phyloP scores from a whole-genome alignment of 352 stramenopile species.

The Peronosclerospora sorghi region DNA sequence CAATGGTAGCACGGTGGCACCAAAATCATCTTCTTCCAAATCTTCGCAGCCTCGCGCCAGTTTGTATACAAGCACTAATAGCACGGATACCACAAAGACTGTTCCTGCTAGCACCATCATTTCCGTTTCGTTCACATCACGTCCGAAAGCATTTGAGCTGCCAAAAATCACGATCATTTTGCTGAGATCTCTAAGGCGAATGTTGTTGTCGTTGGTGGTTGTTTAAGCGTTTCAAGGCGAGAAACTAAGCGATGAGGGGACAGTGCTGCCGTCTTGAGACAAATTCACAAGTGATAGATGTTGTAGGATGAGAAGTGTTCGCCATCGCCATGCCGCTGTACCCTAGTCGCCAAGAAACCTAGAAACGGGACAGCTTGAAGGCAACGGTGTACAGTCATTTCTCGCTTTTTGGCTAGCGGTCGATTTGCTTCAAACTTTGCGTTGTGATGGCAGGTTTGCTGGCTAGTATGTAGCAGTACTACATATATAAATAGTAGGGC shows the following conservation, averaged over 20 bases:
- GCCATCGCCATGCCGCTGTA: constrained; percentile 3
- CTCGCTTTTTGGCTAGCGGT: not conserved
- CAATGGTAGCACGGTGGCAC: constrained; percentile 30
- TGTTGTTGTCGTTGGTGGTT: constrained; percentile 8
- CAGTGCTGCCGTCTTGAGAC: not conserved
- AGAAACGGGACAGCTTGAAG: constrained; percentile 8
- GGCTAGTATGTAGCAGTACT: too few relatives aligned
- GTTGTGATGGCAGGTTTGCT: too few relatives aligned
- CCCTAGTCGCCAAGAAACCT: not conserved
- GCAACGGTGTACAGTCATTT: not conserved
- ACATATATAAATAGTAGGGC: too few relatives aligned
- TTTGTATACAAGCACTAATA: constrained; percentile 69
- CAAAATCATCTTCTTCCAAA: constrained; percentile 30
- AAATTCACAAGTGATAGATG: constrained; percentile 1
- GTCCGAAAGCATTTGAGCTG: constrained; percentile 62
- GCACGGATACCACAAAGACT: constrained; percentile 62
- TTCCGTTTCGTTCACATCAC: constrained; percentile 55
- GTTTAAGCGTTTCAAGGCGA: not conserved
- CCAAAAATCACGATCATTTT: constrained; percentile 63
- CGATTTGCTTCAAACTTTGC: too few relatives aligned
- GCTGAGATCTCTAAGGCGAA: not conserved
- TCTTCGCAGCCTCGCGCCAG: constrained; percentile 58
- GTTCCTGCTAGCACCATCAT: constrained; percentile 56
- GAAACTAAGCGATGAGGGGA: not conserved
- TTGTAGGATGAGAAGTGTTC: not conserved